phyloP scores from a whole-genome alignment of 768 basidiomycete genomes.

The Amanita muscaria region DNA sequence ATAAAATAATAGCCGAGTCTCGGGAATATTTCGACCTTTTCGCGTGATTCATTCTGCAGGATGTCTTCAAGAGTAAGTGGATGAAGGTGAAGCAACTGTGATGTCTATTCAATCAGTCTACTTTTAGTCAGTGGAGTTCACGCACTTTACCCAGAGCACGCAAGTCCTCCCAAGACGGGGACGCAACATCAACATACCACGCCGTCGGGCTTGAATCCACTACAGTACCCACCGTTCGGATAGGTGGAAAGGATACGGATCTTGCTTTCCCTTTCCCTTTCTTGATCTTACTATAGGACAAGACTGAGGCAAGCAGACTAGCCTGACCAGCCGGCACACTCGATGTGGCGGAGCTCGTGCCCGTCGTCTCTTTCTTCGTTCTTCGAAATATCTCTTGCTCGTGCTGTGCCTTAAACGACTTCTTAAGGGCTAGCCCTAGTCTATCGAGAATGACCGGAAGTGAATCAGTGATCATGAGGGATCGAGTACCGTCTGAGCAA shows the following conservation, averaged over 20 bases:
- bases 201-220: slow-evolving; percentile 39
- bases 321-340: background rate
- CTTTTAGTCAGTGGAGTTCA: background rate
- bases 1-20: slow-evolving; percentile 90
- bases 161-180: slow-evolving; percentile 84
- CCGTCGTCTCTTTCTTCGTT: too few species aligned
- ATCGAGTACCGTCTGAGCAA: slow-evolving; percentile 5
- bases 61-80: slow-evolving; percentile 93
- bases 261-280: slow-evolving; percentile 50
- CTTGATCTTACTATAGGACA: slow-evolving; percentile 14
- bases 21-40: slow-evolving; percentile 84
- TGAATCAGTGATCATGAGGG: slow-evolving; percentile 36
- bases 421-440: slow-evolving; percentile 41
- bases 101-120: background rate
- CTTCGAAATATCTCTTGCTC: slow-evolving; percentile 15
- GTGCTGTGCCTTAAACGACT: slow-evolving; percentile 24
- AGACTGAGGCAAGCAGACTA: too few species aligned
- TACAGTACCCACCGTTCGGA: background rate
- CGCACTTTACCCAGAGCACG: slow-evolving; percentile 74
- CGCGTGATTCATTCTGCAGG: slow-evolving; percentile 81
- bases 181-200: slow-evolving; percentile 90
- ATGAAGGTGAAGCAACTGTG: slow-evolving; percentile 76
- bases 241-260: slow-evolving; percentile 11
- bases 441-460: slow-evolving; percentile 38
- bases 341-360: too few species aligned